These are phyloP conservation scores for Kalaharituber pfeilii DNA, from an alignment of 2,329 filamentous ascomycete species.

Conservation along the genomic window DNA sequence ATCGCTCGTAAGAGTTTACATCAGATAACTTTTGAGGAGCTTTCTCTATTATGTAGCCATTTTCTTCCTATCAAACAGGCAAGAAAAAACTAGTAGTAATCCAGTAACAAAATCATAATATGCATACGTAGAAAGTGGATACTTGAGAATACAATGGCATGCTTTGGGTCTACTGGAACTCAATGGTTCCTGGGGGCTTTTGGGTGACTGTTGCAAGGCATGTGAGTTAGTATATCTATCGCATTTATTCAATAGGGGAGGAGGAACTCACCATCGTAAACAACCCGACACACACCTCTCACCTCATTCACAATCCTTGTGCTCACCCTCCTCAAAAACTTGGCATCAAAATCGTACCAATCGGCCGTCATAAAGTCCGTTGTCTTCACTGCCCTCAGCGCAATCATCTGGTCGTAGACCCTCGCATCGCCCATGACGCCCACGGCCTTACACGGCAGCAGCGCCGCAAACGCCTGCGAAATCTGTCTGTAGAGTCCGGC, in stretches of 20 bases:
- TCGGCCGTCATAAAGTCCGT: slow-evolving; percentile 59
- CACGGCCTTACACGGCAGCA: slow-evolving; percentile 47
- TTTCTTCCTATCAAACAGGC: too few species aligned
- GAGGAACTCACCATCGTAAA: slow-evolving; percentile 42
- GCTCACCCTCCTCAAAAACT: slow-evolving; percentile 47
- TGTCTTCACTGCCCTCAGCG: slow-evolving; percentile 44
- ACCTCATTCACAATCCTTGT: slow-evolving; percentile 60
- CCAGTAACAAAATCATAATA: not conserved
- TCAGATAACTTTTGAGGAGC: too few species aligned
- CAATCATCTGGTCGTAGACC: slow-evolving; percentile 45
- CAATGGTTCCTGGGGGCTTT: slow-evolving; percentile 55
- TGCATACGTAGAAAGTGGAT: not conserved
- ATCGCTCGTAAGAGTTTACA: too few species aligned
- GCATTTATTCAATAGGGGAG: not conserved
- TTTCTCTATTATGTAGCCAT: too few species aligned
- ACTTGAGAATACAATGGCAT: not conserved
- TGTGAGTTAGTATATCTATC: slow-evolving; percentile 2
- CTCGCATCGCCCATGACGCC: slow-evolving; percentile 55
- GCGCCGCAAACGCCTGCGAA: slow-evolving; percentile 51
- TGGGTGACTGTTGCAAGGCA: slow-evolving; percentile 34
- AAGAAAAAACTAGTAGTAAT: too few species aligned
- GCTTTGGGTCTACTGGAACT: slow-evolving; percentile 43
- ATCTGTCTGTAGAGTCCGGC: slow-evolving; percentile 58
- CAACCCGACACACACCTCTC: slow-evolving; percentile 51
- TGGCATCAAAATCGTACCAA: slow-evolving; percentile 46